phyloP scores from a whole-genome alignment of 164 flowering plant genomes.

The Chimonanthus praecox region DNA sequence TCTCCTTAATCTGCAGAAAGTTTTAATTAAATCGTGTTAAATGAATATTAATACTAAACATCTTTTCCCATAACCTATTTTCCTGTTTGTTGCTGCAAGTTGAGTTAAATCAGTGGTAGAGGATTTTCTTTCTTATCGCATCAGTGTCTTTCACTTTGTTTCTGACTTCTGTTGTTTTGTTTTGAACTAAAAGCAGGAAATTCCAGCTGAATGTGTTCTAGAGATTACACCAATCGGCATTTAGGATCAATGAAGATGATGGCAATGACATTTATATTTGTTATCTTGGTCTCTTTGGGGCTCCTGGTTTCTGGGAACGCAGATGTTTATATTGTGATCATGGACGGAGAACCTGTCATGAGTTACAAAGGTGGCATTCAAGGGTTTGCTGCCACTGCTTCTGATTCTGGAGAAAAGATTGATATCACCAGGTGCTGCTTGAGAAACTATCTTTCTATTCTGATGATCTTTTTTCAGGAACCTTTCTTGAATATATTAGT shows the following conservation, averaged over 20 bases:
- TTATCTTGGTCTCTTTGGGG: conserved; percentile 28
- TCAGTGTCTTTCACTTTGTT: neutral
- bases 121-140: neutral
- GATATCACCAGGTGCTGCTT: conserved; percentile 69
- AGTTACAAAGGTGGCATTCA: conserved; percentile 71
- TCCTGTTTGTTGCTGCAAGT: neutral
- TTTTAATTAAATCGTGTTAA: too few species aligned
- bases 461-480: neutral
- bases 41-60: neutral
- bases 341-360: conserved; percentile 86
- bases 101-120: neutral
- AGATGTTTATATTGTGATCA: conserved; percentile 70
- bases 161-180: neutral
- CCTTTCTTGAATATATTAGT: neutral
- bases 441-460: neutral
- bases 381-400: conserved; percentile 85
- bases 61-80: neutral
- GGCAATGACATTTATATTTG: conserved; percentile 23
- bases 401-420: conserved; percentile 74
- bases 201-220: neutral
- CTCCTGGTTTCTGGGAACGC: conserved; percentile 38
- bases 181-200: neutral
- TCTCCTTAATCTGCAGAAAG: neutral
- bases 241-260: conserved; percentile 12
- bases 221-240: neutral